Evolutionary conservation across 352 stramenopile species (phyloP).

Genomic region (Discostella stelligera): DNA sequence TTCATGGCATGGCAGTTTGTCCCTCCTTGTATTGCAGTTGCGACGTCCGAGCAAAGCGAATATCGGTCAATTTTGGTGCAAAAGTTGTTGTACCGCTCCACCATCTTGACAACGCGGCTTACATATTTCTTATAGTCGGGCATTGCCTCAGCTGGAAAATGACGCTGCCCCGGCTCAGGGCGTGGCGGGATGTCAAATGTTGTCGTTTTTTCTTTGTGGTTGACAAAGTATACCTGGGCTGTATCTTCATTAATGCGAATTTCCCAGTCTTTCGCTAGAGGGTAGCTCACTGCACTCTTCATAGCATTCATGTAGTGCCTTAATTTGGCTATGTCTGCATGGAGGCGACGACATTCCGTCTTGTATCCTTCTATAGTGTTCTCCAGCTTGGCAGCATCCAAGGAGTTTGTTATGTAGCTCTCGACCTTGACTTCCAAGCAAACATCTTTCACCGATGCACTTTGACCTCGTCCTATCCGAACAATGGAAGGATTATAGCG

Average conservation of each 20-base stretch:
- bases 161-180: constrained; percentile 59
- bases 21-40: constrained; percentile 33
- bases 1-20: constrained; percentile 42
- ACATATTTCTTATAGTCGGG: constrained; percentile 75
- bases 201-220: constrained; percentile 74
- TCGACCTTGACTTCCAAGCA: constrained; percentile 75
- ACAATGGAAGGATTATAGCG: constrained; percentile 94
- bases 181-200: constrained; percentile 72
- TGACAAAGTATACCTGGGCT: constrained; percentile 70
- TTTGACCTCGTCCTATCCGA: constrained; percentile 85
- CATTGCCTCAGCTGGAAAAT: constrained; percentile 61
- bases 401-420: constrained; percentile 55
- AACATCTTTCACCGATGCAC: constrained; percentile 62
- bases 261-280: constrained; percentile 75
- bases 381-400: constrained; percentile 62
- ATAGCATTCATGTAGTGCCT: constrained; percentile 68
- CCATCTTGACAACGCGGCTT: constrained; percentile 66
- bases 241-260: constrained; percentile 72
- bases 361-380: constrained; percentile 63
- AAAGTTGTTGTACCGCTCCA: constrained; percentile 71
- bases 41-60: constrained; percentile 55
- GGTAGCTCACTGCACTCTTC: constrained; percentile 53
- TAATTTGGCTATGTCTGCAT: constrained; percentile 61
- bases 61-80: constrained; percentile 68
- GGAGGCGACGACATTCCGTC: constrained; percentile 63